These are phyloP conservation scores for Dendrostoma leiphaemia DNA, from an alignment of 2,329 filamentous ascomycete species.

Conservation along the genomic window DNA sequence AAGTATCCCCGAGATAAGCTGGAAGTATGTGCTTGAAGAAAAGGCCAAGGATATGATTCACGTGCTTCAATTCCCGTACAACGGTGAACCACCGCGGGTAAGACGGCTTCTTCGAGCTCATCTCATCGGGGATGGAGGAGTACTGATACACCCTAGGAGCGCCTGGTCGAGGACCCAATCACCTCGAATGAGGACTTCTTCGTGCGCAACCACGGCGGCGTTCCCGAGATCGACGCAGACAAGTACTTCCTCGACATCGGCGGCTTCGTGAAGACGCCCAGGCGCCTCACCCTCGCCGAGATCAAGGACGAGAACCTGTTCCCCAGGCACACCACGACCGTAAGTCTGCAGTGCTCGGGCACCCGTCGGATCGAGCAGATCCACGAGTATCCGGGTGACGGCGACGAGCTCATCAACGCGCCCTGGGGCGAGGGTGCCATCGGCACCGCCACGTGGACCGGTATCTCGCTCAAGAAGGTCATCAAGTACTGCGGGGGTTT, in stretches of 20 bases:
- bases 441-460: conserved; percentile 60
- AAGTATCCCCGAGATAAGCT: conserved; percentile 55
- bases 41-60: conserved; percentile 62
- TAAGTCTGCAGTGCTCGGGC: conserved; percentile 67
- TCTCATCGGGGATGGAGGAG: too few species aligned
- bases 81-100: conserved; percentile 56
- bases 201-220: conserved; percentile 70
- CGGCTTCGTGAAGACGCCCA: conserved; percentile 59
- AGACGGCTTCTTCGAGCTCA: too few species aligned
- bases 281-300: conserved; percentile 55
- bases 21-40: conserved; percentile 53
- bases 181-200: conserved; percentile 58
- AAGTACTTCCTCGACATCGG: conserved; percentile 48
- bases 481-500: conserved; percentile 69
- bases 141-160: conserved; percentile 30
- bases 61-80: conserved; percentile 62
- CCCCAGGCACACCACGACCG: conserved; percentile 55
- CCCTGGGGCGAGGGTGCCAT: conserved; percentile 68
- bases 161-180: conserved; percentile 54
- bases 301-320: conserved; percentile 60
- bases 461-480: conserved; percentile 65
- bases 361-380: conserved; percentile 71
- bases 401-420: conserved; percentile 57
- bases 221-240: conserved; percentile 61
- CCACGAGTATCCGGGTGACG: conserved; percentile 61